A percentile compares a stretch with the other conserved stretches of the same genome.
Conservation (phyloP, 2,329 filamentous ascomycete genomes). For the Fusarium sp. region DNA sequence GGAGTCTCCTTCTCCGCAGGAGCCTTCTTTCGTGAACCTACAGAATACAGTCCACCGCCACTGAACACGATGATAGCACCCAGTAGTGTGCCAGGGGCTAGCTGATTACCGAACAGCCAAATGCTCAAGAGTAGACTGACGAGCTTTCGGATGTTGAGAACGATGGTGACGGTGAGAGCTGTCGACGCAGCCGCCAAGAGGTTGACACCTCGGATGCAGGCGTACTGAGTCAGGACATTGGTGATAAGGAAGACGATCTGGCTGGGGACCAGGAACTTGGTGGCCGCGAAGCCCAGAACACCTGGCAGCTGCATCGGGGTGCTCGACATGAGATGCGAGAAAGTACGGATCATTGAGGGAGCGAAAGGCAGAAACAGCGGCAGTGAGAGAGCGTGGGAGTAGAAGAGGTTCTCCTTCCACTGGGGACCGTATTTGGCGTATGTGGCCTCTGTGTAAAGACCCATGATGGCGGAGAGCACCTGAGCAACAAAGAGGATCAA, state of each 20-base stretch:
- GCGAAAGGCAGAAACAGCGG: conserved; percentile 82
- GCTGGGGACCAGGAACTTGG: conserved; percentile 66
- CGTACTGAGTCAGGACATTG: conserved; percentile 91
- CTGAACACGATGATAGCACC: conserved; percentile 91
- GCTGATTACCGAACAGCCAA: conserved; percentile 90
- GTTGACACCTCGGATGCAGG: conserved; percentile 96
- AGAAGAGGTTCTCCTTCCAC: conserved; percentile 97
- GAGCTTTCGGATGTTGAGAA: conserved; percentile 94
- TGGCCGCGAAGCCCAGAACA: conserved; percentile 33
- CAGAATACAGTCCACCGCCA: conserved; percentile 90
- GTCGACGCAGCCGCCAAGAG: conserved; percentile 90
- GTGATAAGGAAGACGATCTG: conserved; percentile 79
- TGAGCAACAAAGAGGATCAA: conserved; percentile 89
- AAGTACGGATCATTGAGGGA: conserved; percentile 75
- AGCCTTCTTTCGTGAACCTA: conserved; percentile 68
- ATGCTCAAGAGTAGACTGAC: conserved; percentile 93
- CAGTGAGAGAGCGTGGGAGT: conserved; percentile 83
- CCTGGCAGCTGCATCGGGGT: conserved; percentile 64
- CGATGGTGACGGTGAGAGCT: conserved; percentile 95
- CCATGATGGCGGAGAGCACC: conserved; percentile 92
- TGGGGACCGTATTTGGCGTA: conserved; percentile 89
- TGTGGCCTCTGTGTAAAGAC: conserved; percentile 92
- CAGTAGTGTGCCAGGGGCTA: conserved; percentile 82
- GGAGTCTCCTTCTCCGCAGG: conserved; percentile 23
- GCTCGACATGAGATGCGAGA: conserved; percentile 74